phyloP scores from a whole-genome alignment of 2,329 filamentous ascomycete genomes.

The Talaromyces sp. region DNA sequence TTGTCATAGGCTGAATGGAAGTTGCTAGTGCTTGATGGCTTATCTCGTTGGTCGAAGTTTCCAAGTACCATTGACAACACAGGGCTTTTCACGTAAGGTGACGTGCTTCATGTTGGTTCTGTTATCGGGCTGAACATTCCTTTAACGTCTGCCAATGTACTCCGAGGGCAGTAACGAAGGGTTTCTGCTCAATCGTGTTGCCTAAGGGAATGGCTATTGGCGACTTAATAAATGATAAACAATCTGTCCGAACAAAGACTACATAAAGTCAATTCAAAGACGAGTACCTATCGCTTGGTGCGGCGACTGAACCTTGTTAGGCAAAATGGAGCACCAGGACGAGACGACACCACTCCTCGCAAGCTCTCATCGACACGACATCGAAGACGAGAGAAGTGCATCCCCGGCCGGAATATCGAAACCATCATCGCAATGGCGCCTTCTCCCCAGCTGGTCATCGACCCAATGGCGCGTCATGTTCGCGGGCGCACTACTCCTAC shows the following conservation, averaged over 20 bases:
- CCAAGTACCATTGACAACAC: neutral
- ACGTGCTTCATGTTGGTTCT: neutral
- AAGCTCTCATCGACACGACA: neutral
- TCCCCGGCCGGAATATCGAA: neutral
- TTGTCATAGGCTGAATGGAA: neutral
- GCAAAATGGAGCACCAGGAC: slow-evolving; percentile 7
- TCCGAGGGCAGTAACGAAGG: neutral
- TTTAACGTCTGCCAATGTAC: neutral
- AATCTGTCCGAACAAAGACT: neutral
- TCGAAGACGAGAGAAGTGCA: neutral
- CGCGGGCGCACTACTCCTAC: slow-evolving; percentile 15
- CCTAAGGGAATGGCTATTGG: neutral
- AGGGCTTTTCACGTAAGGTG: neutral
- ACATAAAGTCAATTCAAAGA: neutral
- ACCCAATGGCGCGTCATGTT: slow-evolving; percentile 13
- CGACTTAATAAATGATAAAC: neutral
- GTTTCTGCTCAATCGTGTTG: neutral
- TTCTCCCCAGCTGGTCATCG: slow-evolving; percentile 11
- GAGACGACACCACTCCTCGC: slow-evolving; percentile 15
- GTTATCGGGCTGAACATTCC: slow-evolving; percentile 1
- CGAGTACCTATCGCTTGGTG: neutral
- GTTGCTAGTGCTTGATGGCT: neutral
- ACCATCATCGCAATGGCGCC: neutral
- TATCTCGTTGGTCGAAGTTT: neutral
- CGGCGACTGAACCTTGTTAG: neutral